A percentile compares a stretch with the other conserved stretches of the same genome.
phyloP scores from a whole-genome alignment of 2,329 filamentous ascomycete species.

The Coleophoma crateriformis region DNA sequence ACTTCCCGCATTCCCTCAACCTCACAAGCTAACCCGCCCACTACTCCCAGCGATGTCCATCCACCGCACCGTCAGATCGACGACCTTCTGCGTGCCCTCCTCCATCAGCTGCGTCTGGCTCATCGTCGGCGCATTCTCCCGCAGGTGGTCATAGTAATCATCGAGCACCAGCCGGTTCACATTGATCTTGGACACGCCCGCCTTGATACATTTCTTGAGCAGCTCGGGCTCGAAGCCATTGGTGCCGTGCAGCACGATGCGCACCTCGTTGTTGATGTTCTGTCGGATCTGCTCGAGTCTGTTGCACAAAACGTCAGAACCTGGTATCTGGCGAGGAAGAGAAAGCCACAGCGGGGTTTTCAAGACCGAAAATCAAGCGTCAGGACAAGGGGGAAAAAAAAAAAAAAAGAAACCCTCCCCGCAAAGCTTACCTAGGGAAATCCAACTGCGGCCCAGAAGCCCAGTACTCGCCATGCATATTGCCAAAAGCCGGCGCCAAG shows the following conservation, averaged over 20 bases:
- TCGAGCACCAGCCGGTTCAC: conserved; percentile 50
- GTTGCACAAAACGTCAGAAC: background rate
- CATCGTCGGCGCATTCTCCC: conserved; percentile 26
- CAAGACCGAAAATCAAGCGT: too few species aligned
- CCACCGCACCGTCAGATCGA: conserved; percentile 24
- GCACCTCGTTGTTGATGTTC: conserved; percentile 31
- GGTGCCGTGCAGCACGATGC: conserved; percentile 48
- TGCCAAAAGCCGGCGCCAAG: conserved; percentile 64
- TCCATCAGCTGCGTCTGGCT: conserved; percentile 30
- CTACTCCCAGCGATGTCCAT: conserved; percentile 28
- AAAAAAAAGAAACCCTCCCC: conserved; percentile 23
- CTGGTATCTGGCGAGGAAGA: background rate
- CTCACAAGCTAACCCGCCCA: background rate
- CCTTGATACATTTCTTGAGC: conserved; percentile 42
- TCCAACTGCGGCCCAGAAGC: conserved; percentile 33
- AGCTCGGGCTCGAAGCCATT: conserved; percentile 45
- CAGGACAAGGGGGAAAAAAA: too few species aligned
- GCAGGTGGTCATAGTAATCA: conserved; percentile 35
- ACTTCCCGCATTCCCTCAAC: conserved; percentile 21
- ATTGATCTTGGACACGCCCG: conserved; percentile 47
- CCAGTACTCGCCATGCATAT: conserved; percentile 59
- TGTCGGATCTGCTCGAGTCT: conserved; percentile 30
- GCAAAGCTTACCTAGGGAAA: conserved; percentile 29
- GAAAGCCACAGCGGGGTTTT: background rate
- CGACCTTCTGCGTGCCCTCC: conserved; percentile 33